phyloP scores from a whole-genome alignment of 2,329 filamentous ascomycete genomes.

The Pseudogymnoascus sp. region DNA sequence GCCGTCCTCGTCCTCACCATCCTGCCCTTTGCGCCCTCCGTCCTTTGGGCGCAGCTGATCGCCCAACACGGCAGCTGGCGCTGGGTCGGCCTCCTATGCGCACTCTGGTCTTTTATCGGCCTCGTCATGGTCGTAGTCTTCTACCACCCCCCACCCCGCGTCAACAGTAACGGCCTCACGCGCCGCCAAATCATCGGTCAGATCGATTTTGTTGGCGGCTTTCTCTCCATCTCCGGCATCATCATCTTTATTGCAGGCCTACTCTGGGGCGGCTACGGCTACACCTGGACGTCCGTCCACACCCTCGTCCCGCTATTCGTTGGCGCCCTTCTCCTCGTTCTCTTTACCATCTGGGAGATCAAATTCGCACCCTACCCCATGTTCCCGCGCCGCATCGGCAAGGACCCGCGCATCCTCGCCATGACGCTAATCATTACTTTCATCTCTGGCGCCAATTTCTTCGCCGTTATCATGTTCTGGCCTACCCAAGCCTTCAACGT shows the following conservation, averaged over 20 bases:
- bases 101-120: constrained; percentile 44
- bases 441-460: constrained; percentile 53
- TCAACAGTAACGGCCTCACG: constrained; percentile 34
- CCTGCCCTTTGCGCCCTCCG: constrained; percentile 53
- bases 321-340: constrained; percentile 39
- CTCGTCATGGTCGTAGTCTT: constrained; percentile 44
- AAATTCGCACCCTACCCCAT: constrained; percentile 42
- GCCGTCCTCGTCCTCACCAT: constrained; percentile 53
- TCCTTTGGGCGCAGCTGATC: constrained; percentile 52
- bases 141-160: constrained; percentile 46
- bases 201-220: constrained; percentile 45
- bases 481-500: constrained; percentile 58
- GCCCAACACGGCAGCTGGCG: constrained; percentile 43
- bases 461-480: constrained; percentile 53
- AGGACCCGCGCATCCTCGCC: constrained; percentile 42
- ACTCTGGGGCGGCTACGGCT: constrained; percentile 54
- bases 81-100: constrained; percentile 46
- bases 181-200: constrained; percentile 31
- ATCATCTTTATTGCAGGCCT: constrained; percentile 37
- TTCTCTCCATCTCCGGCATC: constrained; percentile 42
- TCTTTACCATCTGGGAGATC: constrained; percentile 48
- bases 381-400: constrained; percentile 44
- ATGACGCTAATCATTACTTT: constrained; percentile 52
- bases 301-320: constrained; percentile 48
- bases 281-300: constrained; percentile 47